Percentiles rank a stretch among this genome's conserved stretches.
These are phyloP conservation scores for Hordeum pubiflorum DNA, from an alignment of 202 grass and related monocot species.

Conservation along the genomic window DNA sequence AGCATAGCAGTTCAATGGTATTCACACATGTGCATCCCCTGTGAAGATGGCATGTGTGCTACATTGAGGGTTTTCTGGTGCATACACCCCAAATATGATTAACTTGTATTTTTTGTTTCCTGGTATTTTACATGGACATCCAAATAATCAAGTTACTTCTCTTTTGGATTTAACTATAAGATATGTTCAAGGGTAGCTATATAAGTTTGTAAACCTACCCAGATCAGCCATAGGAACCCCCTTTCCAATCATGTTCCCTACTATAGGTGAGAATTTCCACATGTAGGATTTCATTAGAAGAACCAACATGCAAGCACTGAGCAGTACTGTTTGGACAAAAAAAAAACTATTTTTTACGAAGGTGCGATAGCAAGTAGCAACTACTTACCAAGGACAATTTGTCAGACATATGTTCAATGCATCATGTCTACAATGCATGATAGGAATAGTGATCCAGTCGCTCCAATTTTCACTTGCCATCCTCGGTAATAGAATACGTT, in stretches of 20 bases:
- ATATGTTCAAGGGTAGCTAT: background rate
- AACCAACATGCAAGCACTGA: no score
- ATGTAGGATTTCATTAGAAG: no score
- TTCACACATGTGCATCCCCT: no score
- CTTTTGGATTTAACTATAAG: no score
- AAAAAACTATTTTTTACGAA: background rate
- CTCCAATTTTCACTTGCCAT: slow-evolving; percentile 79
- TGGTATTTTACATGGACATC: no score
- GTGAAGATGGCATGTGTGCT: no score
- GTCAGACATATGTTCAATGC: slow-evolving; percentile 30
- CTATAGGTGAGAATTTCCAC: slow-evolving; percentile 25
- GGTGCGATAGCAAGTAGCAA: background rate
- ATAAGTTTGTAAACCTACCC: slow-evolving; percentile 26
- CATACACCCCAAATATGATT: no score
- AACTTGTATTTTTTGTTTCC: no score
- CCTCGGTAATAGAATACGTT: slow-evolving; percentile 46
- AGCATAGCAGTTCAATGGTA: no score
- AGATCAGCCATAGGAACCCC: slow-evolving; percentile 84
- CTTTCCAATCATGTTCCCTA: slow-evolving; percentile 78
- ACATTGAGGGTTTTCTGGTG: no score
- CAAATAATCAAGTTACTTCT: no score
- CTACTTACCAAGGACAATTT: slow-evolving; percentile 74
- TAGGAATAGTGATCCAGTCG: slow-evolving; percentile 75
- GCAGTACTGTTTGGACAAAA: background rate
- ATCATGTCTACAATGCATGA: slow-evolving; percentile 60